Evolutionary conservation across 176 grass and related monocot genomes (phyloP), one percentile per base, ranked within the genome.

Genomic region (Raddia distichophylla): DNA sequence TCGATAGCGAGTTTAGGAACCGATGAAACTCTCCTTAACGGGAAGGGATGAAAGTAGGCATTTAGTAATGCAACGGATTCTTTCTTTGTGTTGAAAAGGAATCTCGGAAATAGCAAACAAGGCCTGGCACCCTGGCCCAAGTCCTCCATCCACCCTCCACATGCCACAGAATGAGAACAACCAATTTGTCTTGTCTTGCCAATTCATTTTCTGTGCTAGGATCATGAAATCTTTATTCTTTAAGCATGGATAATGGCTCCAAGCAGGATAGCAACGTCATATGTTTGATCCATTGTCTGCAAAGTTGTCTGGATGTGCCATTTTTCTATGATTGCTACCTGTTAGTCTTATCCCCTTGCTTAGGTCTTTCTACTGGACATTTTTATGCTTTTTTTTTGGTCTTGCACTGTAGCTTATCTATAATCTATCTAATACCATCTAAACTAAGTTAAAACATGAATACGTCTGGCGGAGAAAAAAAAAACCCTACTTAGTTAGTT

Each of bases 301-400:
- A 71, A 71, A 17, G 42, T 86, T 85, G 58, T 32, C 42, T 19
- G 57, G 64, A 58, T 19, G 45, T 64, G 77, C 1, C 71, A 8
- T 80, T 80, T 83, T 49, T 75, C 71, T 76, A 69, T 52, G 50
- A 50, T 43, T 42, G 51, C 42, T 79, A 51, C 22, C 22, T 76
- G 64, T 52, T 66, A 52, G 60, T 59, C 71, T 8, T 72, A 52
- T 65, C 71, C 52, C 19, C 15, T 47, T 1, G 18, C 45, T 61
- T 69, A 54, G 8, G 33, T 53, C 40, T 33, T 68, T 58, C 17
- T 48, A 56, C 5, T 3, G 11, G 20, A n/a, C 20, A 15, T 62
- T 68, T 52, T 6, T 37, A 34, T 32, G n/a, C 20, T 74, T 68
- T 48, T 10, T 49, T 33, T 18, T 18, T 71, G 52, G 70, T 76